Base-by-base conservation (phyloP, 148 eudicot species). In the Fagopyrum homotropicum region DNA sequence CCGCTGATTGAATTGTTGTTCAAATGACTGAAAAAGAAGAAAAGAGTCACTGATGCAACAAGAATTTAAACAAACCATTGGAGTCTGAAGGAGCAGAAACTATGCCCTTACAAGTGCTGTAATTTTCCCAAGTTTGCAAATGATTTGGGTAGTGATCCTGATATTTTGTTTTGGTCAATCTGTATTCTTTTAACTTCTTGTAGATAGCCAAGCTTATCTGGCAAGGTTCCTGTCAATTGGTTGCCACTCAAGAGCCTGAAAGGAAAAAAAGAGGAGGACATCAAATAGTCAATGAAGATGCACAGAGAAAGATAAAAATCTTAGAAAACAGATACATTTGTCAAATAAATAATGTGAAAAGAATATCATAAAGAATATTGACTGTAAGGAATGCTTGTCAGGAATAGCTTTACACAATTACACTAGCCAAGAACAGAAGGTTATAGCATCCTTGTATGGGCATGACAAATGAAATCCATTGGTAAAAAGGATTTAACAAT, bases 1-100 rank as follows among this genome's bases (percentile, higher is more conserved):
- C 98, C 98, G 72, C 93, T 93, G 45, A 93, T 73, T 73, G 90
- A 89, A 77, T 93, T 93, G 77, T 93, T 87, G 84, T 93, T 93
- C 80, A 93, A 76, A 84, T 93, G 87, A 47, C 87, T 84, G 82
- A 78, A 79, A 74, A 72, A 10, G 14, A 74, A 74, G 9, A 74
- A 22, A 46, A 47, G 55, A 45, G 47, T 72, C 51, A 47, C 16
- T 46, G 16, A 72, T 47, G 12, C 35, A 72, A 47, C 43, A 72
- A 46, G 74, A 47, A 12, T 10, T 22, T 1, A 49, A 17, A 4
- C 8, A 45, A 72, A 17, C 51, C 74, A 72, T 19, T 15, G 75
- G 8, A 72, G 8, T 66, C 19, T 15, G 47, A 47, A 17, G 55
- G 15, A 19, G 55, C 55, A 46, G 19, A 10, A 9, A 9, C 1